Base-by-base conservation (phyloP, 2,329 filamentous ascomycete species). In the Nannizzia gypsea region DNA sequence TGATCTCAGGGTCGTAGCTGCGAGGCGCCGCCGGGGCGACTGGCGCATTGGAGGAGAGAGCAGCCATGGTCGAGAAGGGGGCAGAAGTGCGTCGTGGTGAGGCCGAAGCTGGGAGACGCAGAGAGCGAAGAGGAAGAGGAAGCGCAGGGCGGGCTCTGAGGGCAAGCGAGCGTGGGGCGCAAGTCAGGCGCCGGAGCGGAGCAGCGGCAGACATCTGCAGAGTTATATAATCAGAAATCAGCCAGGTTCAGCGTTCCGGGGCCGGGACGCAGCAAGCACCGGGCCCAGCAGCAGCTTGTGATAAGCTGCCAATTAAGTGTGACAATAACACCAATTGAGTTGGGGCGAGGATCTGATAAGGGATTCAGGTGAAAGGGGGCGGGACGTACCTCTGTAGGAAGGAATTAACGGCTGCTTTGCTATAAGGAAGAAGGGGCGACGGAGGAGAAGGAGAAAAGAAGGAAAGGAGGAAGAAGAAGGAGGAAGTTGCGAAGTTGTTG, bases 1-100 rank as follows among this genome's bases (percentile, higher is more conserved):
- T 86, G 75, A 97, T 93, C 78, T 96, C 92, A 64, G 88, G 84
- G 73, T 97, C 92, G 76, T 92, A 96, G 67, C 85, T 81, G 72
- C 81, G 70, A 55, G 72, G 66, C 44, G 65, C 64, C 22, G 69
- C 66, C 17, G 69, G 67, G 54, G 71, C 61, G 11, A 28, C 48
- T n/a, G 74, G 71, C 31, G 71, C 69, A 59, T 71, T 68, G 58
- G 70, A 72, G 60, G 72, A 70, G 64, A 73, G 70, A 56, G 74
- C 66, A 56, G 73, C 63, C 69, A 76, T 75, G 62, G 74, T 77
- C 52, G 75, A 77, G 64, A 77, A 77, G 34, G 72, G 67, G 56
- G 67, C 63, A 42, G 65, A 66, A 57, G 70, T 64, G 38, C 67
- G 61, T 60, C 48, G 67, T 67, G 52, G 68, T 67, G 64, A 67